Base-by-base conservation (phyloP, 1,139 yeast species). In the Geotrichum fermentans region DNA sequence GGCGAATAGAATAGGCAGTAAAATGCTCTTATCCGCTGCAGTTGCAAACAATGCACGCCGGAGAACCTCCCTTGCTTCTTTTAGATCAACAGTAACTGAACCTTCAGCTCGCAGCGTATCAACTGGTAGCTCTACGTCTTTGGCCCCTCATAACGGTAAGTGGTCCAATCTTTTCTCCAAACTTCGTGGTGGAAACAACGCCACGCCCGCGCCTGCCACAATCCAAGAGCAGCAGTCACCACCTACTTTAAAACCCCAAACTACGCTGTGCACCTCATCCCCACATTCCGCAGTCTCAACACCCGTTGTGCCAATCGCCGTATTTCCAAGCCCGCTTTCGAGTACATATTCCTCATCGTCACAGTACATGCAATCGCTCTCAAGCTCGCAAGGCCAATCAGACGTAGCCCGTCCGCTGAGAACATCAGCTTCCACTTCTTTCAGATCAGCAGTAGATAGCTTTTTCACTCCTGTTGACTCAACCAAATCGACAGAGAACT, bases 21-120 rank as follows among this genome's bases (percentile, higher is more conserved):
- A 49, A 18, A 46, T 44, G 34, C 43, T 53, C 16, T 47, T 53
- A 7, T 46, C 51, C 7, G 55, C 56, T 8, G 56, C 56, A 10
- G 54, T 53, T 28, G 51, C 55, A 13, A 52, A 53, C 29, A 16
- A 29, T 21, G 26, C 44, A 17, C 37, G 38, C n/a, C 44, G 38
- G 7, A 32, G 30, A n/a, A 32, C 29, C 16, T 41, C 44, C 13
- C 17, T 41, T 14, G 37, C 29, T 18, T 41, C 44, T n/a, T 32
- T 32, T 14, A 20, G 34, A 14, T 14, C 35, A 4, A 17, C 24
- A 6, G 35, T 7, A 8, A 14, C 24, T 3, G 4, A 14, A 10
- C 11, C 3, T 8, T 28, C 34, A 6, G 16, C 36, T 2, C 17
- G 38, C 10, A n/a, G 16, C 20, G 28, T 6, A 5, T 40, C 44